A percentile compares a stretch with the other conserved stretches of the same genome.
Evolutionary conservation across 2,329 filamentous ascomycete species (phyloP).

Genomic region (Teratosphaeriaceae sp.): DNA sequence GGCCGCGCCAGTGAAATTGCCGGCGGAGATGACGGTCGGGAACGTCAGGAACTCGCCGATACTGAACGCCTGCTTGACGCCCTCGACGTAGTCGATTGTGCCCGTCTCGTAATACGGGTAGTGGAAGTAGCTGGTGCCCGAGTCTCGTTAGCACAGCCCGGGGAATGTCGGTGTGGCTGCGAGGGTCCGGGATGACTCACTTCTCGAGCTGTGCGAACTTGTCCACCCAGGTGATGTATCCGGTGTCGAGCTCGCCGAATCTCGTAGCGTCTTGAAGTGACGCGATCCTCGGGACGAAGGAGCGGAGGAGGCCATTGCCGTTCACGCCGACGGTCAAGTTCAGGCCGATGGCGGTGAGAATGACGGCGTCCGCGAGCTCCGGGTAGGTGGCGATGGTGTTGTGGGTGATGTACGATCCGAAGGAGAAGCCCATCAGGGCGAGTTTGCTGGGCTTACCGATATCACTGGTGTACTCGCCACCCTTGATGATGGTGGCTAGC

Average conservation of each 20-base stretch:
- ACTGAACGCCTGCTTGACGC: neutral
- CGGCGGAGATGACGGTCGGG: neutral
- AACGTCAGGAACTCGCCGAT: conserved; percentile 1
- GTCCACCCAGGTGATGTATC: neutral
- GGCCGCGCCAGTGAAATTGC: neutral
- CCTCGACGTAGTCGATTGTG: neutral
- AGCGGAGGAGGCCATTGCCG: neutral
- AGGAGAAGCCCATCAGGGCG: neutral
- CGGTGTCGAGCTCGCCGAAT: neutral
- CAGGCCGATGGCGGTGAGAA: neutral
- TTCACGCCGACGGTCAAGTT: neutral
- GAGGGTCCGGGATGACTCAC: neutral
- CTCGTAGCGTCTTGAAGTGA: neutral
- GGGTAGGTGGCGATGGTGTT: neutral
- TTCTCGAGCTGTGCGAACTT: neutral
- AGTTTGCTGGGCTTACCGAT: neutral
- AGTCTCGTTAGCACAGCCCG: neutral
- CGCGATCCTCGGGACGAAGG: neutral
- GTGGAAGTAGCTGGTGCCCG: conserved; percentile 1
- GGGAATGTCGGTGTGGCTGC: neutral
- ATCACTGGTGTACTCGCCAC: neutral
- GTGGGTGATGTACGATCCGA: neutral
- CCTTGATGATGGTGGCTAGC: neutral
- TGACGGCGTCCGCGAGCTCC: neutral
- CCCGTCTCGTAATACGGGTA: neutral